Evolutionary conservation across 2,329 filamentous ascomycete species (phyloP).

Genomic region (Diaporthe vaccinii): DNA sequence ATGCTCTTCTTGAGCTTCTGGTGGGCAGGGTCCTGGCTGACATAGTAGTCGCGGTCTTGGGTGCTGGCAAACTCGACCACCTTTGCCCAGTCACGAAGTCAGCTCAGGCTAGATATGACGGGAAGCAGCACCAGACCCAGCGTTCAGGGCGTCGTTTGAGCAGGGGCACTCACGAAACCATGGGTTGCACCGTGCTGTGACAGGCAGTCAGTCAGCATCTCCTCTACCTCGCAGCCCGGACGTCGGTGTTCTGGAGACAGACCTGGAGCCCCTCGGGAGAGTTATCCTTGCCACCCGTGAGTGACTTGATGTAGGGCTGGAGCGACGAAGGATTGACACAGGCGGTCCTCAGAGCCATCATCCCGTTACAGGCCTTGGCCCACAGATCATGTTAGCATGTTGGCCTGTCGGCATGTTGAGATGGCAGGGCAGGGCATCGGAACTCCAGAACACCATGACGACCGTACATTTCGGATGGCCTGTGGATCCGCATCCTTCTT

Average conservation of each 20-base stretch:
- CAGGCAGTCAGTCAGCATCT: background rate
- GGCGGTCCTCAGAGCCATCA: conserved; percentile 64
- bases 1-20: conserved; percentile 67
- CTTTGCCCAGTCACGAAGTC: background rate
- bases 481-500: conserved; percentile 46
- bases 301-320: conserved; percentile 69
- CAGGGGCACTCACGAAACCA: conserved; percentile 15
- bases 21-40: conserved; percentile 73
- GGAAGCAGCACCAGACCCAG: background rate
- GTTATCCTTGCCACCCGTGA: conserved; percentile 71
- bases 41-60: conserved; percentile 77
- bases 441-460: background rate
- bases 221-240: background rate
- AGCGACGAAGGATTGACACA: conserved; percentile 73
- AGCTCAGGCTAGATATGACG: background rate
- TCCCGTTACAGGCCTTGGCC: conserved; percentile 47
- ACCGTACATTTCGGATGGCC: conserved; percentile 49
- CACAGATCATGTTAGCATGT: background rate
- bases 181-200: conserved; percentile 13
- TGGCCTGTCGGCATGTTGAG: background rate
- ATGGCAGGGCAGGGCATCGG: background rate
- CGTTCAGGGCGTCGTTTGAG: background rate
- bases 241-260: conserved; percentile 33
- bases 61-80: conserved; percentile 73
- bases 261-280: conserved; percentile 74